Evolutionary conservation across 768 basidiomycete species (phyloP).

Genomic region (Boletus tomentosulus): DNA sequence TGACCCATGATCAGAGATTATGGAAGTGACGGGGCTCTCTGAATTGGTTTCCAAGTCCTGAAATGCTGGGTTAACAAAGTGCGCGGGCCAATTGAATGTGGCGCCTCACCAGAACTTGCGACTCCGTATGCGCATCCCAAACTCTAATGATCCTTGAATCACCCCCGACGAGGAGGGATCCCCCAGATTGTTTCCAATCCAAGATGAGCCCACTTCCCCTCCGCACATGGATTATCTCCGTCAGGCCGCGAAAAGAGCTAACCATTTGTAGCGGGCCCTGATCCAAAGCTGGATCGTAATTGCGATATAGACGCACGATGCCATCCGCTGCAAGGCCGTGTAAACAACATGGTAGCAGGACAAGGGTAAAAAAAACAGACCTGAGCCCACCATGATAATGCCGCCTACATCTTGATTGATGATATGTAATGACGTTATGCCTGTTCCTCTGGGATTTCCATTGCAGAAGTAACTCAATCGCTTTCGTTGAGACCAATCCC

Average conservation of each 20-base stretch:
- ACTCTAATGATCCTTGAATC: slow-evolving; percentile 85
- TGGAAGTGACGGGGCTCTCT: slow-evolving; percentile 83
- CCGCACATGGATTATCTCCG: slow-evolving; percentile 68
- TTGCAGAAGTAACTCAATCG: slow-evolving; percentile 84
- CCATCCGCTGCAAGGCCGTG: slow-evolving; percentile 69
- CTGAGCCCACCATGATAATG: slow-evolving; percentile 81
- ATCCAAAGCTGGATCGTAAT: slow-evolving; percentile 75
- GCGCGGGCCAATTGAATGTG: neutral
- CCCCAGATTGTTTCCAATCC: slow-evolving; percentile 91
- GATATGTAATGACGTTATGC: slow-evolving; percentile 83
- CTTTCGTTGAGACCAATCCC: slow-evolving; percentile 87
- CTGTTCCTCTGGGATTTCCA: slow-evolving; percentile 76
- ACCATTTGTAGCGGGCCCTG: slow-evolving; percentile 84
- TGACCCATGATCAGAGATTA: slow-evolving; percentile 71
- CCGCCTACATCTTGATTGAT: slow-evolving; percentile 96
- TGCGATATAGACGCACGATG: slow-evolving; percentile 84
- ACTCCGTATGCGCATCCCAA: slow-evolving; percentile 95
- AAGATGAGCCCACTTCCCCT: slow-evolving; percentile 81
- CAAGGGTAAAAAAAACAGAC: slow-evolving; percentile 39
- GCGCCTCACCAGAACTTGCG: slow-evolving; percentile 58
- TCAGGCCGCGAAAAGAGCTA: slow-evolving; percentile 86
- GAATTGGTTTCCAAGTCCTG: slow-evolving; percentile 90
- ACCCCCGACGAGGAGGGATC: slow-evolving; percentile 84
- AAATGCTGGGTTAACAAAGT: neutral
- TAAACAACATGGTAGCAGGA: neutral